Conservation (phyloP, 2,329 filamentous ascomycete species). For the Colletotrichum sp. region DNA sequence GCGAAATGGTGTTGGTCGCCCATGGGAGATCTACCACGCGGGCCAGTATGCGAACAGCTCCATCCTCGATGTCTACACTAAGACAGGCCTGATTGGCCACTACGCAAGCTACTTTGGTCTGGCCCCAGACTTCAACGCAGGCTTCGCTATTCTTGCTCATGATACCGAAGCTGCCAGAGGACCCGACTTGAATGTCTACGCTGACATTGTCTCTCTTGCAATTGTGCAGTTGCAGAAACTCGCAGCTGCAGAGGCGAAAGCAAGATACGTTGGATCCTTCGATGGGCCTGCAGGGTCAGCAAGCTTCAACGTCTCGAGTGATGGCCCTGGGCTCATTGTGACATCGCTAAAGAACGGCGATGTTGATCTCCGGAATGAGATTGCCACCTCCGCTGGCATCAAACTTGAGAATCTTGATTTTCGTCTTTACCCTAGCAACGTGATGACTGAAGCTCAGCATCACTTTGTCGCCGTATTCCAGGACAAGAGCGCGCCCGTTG, state of each 20-base stretch:
- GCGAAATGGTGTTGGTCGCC: conserved; percentile 35
- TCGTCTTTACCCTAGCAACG: conserved; percentile 33
- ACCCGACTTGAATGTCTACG: conserved; percentile 37
- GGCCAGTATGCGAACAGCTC: conserved; percentile 23
- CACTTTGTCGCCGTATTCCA: conserved; percentile 36
- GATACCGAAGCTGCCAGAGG: conserved; percentile 25
- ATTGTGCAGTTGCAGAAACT: conserved; percentile 18
- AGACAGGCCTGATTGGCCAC: conserved; percentile 30
- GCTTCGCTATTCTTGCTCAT: conserved; percentile 37
- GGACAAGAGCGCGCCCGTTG: conserved; percentile 30
- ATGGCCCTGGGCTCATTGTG: conserved; percentile 31
- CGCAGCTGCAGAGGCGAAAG: conserved; percentile 20
- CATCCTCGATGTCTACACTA: conserved; percentile 30
- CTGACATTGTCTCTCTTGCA: conserved; percentile 31
- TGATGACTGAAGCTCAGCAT: conserved; percentile 19
- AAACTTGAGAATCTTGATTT: conserved; percentile 28
- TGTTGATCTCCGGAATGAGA: conserved; percentile 21
- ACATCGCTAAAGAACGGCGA: conserved; percentile 13
- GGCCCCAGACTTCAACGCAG: conserved; percentile 27
- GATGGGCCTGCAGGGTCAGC: neutral
- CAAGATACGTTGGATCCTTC: conserved; percentile 23
- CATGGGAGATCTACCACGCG: conserved; percentile 37
- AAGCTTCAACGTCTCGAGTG: neutral
- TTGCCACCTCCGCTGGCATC: conserved; percentile 26
- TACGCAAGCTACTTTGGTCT: conserved; percentile 32